phyloP scores from a whole-genome alignment of 2,329 filamentous ascomycete species.

The Cladosporium sp. region DNA sequence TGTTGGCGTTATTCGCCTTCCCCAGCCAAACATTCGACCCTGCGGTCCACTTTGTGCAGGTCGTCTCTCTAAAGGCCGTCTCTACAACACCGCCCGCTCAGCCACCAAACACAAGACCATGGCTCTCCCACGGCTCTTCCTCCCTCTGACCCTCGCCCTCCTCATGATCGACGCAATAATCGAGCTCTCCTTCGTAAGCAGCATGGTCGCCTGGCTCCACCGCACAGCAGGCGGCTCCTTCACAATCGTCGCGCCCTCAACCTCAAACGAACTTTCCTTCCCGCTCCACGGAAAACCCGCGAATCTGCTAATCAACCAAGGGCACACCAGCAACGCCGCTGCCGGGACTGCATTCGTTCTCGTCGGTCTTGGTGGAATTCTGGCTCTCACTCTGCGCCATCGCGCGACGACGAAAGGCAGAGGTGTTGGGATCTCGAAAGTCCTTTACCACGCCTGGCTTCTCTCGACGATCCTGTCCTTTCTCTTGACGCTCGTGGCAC shows the following conservation, averaged over 20 bases:
- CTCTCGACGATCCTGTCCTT: conserved; percentile 20
- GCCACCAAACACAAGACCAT: background rate
- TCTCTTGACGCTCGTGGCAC: conserved; percentile 22
- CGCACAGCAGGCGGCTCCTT: conserved; percentile 22
- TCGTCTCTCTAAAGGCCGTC: too few relatives aligned
- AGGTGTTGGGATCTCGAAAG: background rate
- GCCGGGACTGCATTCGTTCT: conserved; percentile 29
- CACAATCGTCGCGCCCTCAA: conserved; percentile 15
- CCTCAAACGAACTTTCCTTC: conserved; percentile 23
- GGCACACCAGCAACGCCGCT: conserved; percentile 29
- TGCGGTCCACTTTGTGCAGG: too few relatives aligned
- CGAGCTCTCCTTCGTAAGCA: conserved; percentile 25
- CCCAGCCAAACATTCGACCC: too few relatives aligned
- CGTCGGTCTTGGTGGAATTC: conserved; percentile 24
- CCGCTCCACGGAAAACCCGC: conserved; percentile 39
- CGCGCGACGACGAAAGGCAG: background rate
- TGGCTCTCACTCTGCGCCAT: conserved; percentile 22
- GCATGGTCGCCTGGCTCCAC: conserved; percentile 28
- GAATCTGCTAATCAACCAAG: conserved; percentile 27
- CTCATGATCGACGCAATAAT: conserved; percentile 25
- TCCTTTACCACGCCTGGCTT: conserved; percentile 24
- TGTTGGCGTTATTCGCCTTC: too few relatives aligned
- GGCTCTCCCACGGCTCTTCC: background rate
- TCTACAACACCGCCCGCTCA: too few relatives aligned
- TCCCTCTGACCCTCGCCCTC: conserved; percentile 16